These are phyloP conservation scores for Nicotiana noctiflora DNA, from an alignment of 257 asterid genomes.

Conservation along the genomic window DNA sequence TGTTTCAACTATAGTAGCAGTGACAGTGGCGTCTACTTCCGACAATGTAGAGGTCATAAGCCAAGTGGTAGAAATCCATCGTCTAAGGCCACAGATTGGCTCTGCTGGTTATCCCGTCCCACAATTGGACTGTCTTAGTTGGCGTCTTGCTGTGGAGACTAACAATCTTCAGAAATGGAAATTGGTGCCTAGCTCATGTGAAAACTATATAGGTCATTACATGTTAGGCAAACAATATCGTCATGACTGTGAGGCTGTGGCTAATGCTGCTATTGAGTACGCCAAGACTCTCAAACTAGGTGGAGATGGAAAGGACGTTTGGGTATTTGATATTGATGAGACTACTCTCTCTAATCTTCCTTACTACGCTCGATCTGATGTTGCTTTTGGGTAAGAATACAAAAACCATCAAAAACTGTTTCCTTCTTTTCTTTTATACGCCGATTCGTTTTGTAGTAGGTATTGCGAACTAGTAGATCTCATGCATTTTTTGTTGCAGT, in stretches of 20 bases:
- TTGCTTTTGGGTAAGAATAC: conserved; percentile 31
- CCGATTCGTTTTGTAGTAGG: too few species aligned
- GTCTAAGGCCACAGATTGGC: conserved; percentile 40
- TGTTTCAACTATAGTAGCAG: not conserved
- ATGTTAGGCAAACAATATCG: conserved; percentile 58
- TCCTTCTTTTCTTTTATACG: too few species aligned
- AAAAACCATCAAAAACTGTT: not conserved
- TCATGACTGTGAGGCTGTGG: conserved; percentile 37
- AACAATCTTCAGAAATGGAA: conserved; percentile 37
- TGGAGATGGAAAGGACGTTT: conserved; percentile 35
- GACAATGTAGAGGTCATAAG: not conserved
- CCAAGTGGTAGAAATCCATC: conserved; percentile 23
- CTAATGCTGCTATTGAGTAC: conserved; percentile 33
- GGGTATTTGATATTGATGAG: conserved; percentile 51
- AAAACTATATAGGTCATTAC: conserved; percentile 46
- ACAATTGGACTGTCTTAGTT: conserved; percentile 54
- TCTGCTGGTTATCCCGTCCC: conserved; percentile 18
- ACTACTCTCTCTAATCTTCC: conserved; percentile 40
- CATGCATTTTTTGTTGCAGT: conserved; percentile 13
- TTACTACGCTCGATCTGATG: conserved; percentile 35
- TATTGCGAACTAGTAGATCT: not conserved
- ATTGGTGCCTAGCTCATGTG: conserved; percentile 41
- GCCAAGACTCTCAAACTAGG: conserved; percentile 23
- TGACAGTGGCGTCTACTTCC: not conserved
- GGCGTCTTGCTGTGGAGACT: conserved; percentile 72